phyloP scores from a whole-genome alignment of 331 rosid species.

The Phaseolus coccineus region DNA sequence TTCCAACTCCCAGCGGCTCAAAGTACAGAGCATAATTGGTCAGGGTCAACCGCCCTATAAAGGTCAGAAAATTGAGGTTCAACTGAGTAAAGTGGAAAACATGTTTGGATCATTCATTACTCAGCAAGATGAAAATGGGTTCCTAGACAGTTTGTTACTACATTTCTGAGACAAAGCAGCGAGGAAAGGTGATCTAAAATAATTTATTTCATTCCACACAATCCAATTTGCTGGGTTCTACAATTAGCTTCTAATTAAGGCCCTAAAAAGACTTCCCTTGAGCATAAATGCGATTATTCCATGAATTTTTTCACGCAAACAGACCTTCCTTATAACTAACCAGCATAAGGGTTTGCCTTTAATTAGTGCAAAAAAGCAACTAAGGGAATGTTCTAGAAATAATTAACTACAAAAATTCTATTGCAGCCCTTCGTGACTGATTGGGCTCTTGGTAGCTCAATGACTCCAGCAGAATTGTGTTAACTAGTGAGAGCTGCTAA shows the following conservation, averaged over 20 bases:
- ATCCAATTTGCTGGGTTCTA: constrained; percentile 38
- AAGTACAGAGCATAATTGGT: constrained; percentile 89
- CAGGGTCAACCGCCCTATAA: constrained; percentile 82
- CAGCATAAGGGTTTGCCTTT: not conserved
- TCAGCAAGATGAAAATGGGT: not conserved
- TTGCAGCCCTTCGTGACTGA: constrained; percentile 4
- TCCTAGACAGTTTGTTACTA: constrained; percentile 10
- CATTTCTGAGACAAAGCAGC: constrained; percentile 32
- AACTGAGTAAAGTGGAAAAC: constrained; percentile 19
- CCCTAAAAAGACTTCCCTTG: constrained; percentile 4
- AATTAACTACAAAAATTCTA: constrained; percentile 11
- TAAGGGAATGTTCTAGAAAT: constrained; percentile 4
- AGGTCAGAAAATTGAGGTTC: constrained; percentile 44
- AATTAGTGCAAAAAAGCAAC: constrained; percentile 31
- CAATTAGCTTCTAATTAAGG: constrained; percentile 22
- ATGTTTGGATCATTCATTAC: constrained; percentile 21
- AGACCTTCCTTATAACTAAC: not conserved
- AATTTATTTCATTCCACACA: constrained; percentile 22
- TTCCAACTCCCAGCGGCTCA: constrained; percentile 87
- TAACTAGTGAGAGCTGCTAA: constrained; percentile 9
- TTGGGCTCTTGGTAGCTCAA: not conserved
- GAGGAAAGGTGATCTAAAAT: constrained; percentile 25
- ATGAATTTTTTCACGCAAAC: not conserved
- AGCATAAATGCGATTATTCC: constrained; percentile 26
- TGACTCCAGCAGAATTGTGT: not conserved